phyloP scores from a whole-genome alignment of 371 early-diverging fungal genomes.

The Choanephora cucurbitarum region DNA sequence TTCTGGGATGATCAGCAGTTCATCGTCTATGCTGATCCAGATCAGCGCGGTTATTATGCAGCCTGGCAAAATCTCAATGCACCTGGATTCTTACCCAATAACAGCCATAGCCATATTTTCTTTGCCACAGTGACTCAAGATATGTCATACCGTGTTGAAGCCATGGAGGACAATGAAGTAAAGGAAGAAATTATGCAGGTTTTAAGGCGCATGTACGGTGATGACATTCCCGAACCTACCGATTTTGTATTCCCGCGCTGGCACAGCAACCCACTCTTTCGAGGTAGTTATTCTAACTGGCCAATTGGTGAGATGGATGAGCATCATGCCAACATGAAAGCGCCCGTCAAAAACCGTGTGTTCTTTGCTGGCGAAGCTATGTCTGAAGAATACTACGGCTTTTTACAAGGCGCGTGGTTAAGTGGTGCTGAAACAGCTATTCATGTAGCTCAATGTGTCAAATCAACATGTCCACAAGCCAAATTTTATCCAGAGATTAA shows the following conservation, averaged over 20 bases:
- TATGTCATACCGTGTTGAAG: conserved; percentile 28
- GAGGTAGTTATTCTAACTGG: conserved; percentile 48
- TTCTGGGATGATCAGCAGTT: conserved; percentile 54
- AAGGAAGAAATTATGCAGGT: conserved; percentile 36
- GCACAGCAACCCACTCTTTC: conserved; percentile 38
- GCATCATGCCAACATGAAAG: conserved; percentile 50
- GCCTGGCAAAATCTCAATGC: conserved; percentile 42
- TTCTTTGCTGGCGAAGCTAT: conserved; percentile 53
- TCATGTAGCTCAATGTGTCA: conserved; percentile 29
- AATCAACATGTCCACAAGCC: conserved; percentile 27
- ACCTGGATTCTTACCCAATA: conserved; percentile 29
- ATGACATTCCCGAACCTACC: conserved; percentile 35
- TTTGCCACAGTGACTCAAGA: conserved; percentile 40
- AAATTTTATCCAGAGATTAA: conserved; percentile 39
- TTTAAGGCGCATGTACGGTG: conserved; percentile 36
- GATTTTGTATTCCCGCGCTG: conserved; percentile 37
- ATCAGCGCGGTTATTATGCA: conserved; percentile 35
- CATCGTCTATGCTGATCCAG: conserved; percentile 44
- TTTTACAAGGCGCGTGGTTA: conserved; percentile 51
- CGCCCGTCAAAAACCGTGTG: conserved; percentile 39
- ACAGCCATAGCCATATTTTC: conserved; percentile 33
- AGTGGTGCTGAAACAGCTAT: conserved; percentile 37
- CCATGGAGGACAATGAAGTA: conserved; percentile 31
- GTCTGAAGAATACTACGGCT: conserved; percentile 42
- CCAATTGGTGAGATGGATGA: conserved; percentile 49